phyloP scores from a whole-genome alignment of 2,329 filamentous ascomycete species.

The Calycina marina region DNA sequence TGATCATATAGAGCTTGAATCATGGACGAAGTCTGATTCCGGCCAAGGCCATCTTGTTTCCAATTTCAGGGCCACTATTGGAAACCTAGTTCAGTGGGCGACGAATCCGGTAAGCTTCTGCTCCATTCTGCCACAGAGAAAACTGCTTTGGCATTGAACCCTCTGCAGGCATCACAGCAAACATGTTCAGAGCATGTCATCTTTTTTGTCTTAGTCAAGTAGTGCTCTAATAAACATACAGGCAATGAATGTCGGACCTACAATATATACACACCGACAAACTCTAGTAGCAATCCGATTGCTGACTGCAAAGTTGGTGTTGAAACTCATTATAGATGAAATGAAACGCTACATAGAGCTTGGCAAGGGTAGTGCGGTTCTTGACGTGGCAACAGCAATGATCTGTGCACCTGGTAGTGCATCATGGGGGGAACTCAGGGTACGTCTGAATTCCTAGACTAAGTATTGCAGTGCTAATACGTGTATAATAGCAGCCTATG shows the following conservation, averaged over 20 bases:
- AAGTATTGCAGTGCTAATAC: too few species aligned
- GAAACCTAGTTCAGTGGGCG: constrained; percentile 52
- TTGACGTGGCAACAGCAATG: constrained; percentile 56
- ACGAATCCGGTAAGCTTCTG: constrained; percentile 33
- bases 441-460: too few species aligned
- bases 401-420: constrained; percentile 48
- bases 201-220: background rate
- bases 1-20: constrained; percentile 51
- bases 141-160: background rate
- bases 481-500: too few species aligned
- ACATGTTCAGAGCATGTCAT: background rate
- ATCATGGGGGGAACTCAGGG: constrained; percentile 20
- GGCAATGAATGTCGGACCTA: constrained; percentile 37
- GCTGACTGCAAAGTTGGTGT: constrained; percentile 43
- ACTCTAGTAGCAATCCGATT: constrained; percentile 45
- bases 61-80: constrained; percentile 44
- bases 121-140: too few species aligned
- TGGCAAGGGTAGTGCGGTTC: constrained; percentile 43
- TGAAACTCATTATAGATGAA: constrained; percentile 53
- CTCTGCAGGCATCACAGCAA: background rate
- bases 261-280: constrained; percentile 60
- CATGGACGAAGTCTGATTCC: constrained; percentile 43
- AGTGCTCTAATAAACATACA: background rate
- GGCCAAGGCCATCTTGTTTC: constrained; percentile 37
- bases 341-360: constrained; percentile 45